These are phyloP conservation scores for Sporothrix luriei DNA, from an alignment of 2,329 filamentous ascomycete genomes.

Conservation along the genomic window DNA sequence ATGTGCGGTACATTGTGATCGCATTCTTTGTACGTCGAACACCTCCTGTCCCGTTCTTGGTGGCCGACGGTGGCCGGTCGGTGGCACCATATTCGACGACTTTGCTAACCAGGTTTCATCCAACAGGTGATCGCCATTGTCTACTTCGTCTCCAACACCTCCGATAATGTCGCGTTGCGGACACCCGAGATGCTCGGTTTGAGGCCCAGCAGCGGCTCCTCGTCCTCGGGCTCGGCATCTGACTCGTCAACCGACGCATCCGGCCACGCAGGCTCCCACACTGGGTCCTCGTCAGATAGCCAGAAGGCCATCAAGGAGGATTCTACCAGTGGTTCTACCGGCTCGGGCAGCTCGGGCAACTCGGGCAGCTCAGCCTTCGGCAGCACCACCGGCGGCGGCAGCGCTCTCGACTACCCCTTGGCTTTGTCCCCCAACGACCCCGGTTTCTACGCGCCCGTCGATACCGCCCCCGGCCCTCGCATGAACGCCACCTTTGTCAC, in stretches of 20 bases:
- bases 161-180: slow-evolving; percentile 48
- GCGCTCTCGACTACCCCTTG: slow-evolving; percentile 47
- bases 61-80: neutral
- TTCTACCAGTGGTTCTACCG: neutral
- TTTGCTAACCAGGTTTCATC: slow-evolving; percentile 11
- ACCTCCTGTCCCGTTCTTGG: neutral
- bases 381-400: slow-evolving; percentile 37
- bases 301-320: slow-evolving; percentile 39
- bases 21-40: slow-evolving; percentile 71
- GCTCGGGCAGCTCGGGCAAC: neutral
- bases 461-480: slow-evolving; percentile 66
- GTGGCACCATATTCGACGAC: neutral
- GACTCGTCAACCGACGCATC: neutral
- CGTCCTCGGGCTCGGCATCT: neutral
- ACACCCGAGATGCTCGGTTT: slow-evolving; percentile 35
- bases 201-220: slow-evolving; percentile 13
- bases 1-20: slow-evolving; percentile 76
- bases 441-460: slow-evolving; percentile 56
- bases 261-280: slow-evolving; percentile 48
- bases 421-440: slow-evolving; percentile 56
- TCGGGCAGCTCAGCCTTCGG: slow-evolving; percentile 32
- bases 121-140: slow-evolving; percentile 67
- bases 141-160: slow-evolving; percentile 74
- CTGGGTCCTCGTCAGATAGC: neutral
- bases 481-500: slow-evolving; percentile 99